These are phyloP conservation scores for Monilinia vaccinii-corymbosi DNA, from an alignment of 2,329 filamentous ascomycete species.

Conservation along the genomic window DNA sequence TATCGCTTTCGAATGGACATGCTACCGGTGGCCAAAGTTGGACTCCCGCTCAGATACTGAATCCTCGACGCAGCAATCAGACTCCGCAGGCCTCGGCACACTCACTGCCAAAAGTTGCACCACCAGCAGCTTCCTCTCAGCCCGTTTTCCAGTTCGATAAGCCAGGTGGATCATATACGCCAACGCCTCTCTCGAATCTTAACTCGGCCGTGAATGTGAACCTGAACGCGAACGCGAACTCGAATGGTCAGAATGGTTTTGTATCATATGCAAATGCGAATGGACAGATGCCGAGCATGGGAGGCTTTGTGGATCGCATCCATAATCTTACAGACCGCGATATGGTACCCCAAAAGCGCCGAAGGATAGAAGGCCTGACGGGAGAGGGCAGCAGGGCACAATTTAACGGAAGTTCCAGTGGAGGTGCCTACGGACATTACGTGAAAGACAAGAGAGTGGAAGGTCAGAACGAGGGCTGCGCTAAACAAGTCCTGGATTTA, in stretches of 20 bases:
- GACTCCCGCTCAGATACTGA: conserved; percentile 35
- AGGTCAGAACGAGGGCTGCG: conserved; percentile 29
- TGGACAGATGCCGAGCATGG: conserved; percentile 34
- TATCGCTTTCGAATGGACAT: conserved; percentile 2
- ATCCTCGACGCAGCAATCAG: conserved; percentile 30
- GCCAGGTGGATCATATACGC: conserved; percentile 15
- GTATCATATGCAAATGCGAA: conserved; percentile 18
- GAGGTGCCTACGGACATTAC: conserved; percentile 55
- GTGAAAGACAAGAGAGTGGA: conserved; percentile 51
- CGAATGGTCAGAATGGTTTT: conserved; percentile 14
- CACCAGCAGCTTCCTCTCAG: conserved; percentile 11
- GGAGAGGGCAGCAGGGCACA: conserved; percentile 34
- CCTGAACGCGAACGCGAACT: background rate
- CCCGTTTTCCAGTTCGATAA: conserved; percentile 28
- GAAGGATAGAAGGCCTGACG: conserved; percentile 43
- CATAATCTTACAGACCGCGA: conserved; percentile 65
- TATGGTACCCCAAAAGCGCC: conserved; percentile 53
- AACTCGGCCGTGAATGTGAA: background rate
- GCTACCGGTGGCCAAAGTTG: conserved; percentile 25
- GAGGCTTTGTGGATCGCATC: conserved; percentile 62
- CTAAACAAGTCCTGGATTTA: conserved; percentile 35
- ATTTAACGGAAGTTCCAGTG: conserved; percentile 41
- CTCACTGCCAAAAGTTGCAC: conserved; percentile 10
- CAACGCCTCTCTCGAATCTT: background rate
- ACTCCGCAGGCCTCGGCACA: background rate